Conservation (phyloP, 148 eudicot genomes). For the Camellia granthamiana region DNA sequence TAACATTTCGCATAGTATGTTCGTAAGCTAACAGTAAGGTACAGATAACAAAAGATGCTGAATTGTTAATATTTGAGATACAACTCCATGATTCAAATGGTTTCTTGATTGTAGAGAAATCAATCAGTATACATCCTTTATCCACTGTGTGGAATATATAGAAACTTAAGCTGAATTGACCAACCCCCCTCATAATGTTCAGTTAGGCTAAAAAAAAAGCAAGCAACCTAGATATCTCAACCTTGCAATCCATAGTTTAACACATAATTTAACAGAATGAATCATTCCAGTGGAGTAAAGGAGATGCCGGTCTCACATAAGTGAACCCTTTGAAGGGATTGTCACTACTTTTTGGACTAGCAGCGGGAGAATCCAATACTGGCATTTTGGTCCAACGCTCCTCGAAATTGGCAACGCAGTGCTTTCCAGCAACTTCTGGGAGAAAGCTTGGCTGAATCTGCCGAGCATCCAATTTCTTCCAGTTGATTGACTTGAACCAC, state of each 20-base stretch:
- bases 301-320: slow-evolving; percentile 10
- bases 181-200: not conserved
- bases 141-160: too few species aligned
- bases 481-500: slow-evolving; percentile 52
- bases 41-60: too few species aligned
- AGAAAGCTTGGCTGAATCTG: slow-evolving; percentile 40
- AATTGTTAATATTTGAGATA: too few species aligned
- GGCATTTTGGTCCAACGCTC: slow-evolving; percentile 43
- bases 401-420: slow-evolving; percentile 37
- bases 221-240: not conserved
- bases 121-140: too few species aligned
- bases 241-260: not conserved
- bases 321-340: slow-evolving; percentile 30
- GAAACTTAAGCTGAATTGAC: not conserved
- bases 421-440: slow-evolving; percentile 38
- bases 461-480: slow-evolving; percentile 51
- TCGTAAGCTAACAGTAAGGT: too few species aligned
- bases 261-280: not conserved
- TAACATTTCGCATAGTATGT: too few species aligned
- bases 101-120: too few species aligned
- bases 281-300: slow-evolving; percentile 1
- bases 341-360: slow-evolving; percentile 31
- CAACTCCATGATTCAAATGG: too few species aligned
- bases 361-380: slow-evolving; percentile 41
- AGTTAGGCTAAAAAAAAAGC: not conserved